Evolutionary conservation across 148 eudicot genomes (phyloP), one percentile per base, ranked within the genome.

Genomic region (Silene latifolia): DNA sequence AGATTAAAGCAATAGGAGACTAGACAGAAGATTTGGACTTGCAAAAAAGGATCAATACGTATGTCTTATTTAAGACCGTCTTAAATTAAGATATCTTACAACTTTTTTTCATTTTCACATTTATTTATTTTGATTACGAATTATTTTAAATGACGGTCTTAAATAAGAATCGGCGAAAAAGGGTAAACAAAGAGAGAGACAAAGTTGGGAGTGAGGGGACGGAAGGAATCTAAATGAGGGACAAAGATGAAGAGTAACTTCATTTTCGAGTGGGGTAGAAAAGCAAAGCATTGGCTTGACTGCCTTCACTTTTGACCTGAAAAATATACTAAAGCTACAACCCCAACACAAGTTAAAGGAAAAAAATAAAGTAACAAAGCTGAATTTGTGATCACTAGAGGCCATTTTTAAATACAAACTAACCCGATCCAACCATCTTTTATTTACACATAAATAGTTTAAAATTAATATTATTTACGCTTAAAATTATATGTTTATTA

Each of bases 231-330:
- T 51, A 70, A 73, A 3, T 11, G 59, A 51, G 80, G 21, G 80
- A 72, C 72, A 72, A 78, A 72, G 72, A 58, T 42, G 56, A 63
- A 78, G 65, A 57, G 80, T 72, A 72, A 78, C 44, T 64, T 78
- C 80, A 72, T 78, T 78, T 64, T 78, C 80, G 56, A 39, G 76
- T 72, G 72, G 80, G 80, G 76, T 78, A 64, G 18, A 23, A 48
- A 71, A 25, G 74, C 47, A 10, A 77, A 72, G 53, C 54, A 27
- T 3, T 53, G 32, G 18, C 72, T 78, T 72, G 80, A 78, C 76
- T 72, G 67, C 76, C 66, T 39, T 78, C 76, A 54, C 76, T 78
- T 78, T 78, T 78, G 76, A 78, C 80, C 80, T 72, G 14, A 71
- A 77, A 62, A 25, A 14, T 5, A 21, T 21, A 23, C 56, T 13